Evolutionary conservation across 208 protist genomes (phyloP).

Genomic region (Trichomonas vaginalis): DNA sequence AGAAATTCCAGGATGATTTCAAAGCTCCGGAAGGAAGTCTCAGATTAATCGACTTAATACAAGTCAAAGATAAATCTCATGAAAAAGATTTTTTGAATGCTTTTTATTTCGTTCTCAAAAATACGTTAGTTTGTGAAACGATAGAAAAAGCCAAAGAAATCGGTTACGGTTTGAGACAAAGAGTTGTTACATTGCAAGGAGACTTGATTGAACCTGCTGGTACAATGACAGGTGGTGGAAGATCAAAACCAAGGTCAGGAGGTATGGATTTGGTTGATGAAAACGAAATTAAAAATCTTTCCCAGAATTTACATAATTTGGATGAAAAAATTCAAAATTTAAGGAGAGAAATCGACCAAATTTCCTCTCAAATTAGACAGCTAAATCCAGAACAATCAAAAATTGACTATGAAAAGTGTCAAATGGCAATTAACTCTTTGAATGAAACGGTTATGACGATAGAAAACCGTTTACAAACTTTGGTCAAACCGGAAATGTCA

Average conservation of each 20-base stretch:
- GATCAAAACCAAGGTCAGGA: slow-evolving; percentile 49
- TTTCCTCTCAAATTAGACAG: not conserved
- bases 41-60: slow-evolving; percentile 26
- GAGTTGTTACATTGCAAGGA: slow-evolving; percentile 32
- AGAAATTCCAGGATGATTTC: slow-evolving; percentile 44
- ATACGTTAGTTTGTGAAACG: not conserved
- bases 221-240: slow-evolving; percentile 91
- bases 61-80: not conserved
- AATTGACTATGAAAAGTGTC: not conserved
- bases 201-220: slow-evolving; percentile 69
- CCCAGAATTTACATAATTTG: not conserved
- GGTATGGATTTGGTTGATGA: slow-evolving; percentile 37
- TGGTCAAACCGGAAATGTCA: not conserved
- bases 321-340: not conserved
- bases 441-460: not conserved
- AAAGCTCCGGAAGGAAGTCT: slow-evolving; percentile 29
- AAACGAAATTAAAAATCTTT: not conserved
- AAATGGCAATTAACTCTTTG: not conserved
- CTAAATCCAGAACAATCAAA: not conserved
- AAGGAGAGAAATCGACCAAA: not conserved
- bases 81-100: not conserved
- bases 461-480: not conserved
- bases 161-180: slow-evolving; percentile 22
- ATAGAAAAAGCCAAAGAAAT: slow-evolving; percentile 20
- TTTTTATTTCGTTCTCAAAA: not conserved